Base-by-base conservation (phyloP, 177 flowering plant species). In the Telopea speciosissima region DNA sequence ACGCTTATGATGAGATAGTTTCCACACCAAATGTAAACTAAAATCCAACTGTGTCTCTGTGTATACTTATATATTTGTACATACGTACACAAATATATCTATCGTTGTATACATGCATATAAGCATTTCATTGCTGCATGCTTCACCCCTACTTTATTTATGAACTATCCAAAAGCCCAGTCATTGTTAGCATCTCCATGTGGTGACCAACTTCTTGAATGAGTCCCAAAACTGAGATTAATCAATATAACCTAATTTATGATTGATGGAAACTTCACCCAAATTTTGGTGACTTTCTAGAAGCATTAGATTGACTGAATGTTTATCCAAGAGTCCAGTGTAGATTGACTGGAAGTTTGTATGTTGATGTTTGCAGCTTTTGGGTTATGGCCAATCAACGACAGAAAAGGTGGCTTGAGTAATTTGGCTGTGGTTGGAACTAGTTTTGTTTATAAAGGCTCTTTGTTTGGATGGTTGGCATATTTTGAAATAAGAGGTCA, bases 1-100 rank as follows among this genome's bases (percentile, higher is more conserved):
- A 77, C 63, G 73, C 58, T 59, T 70, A 69, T 61, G 79, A 77
- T 26, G 71, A 77, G 62, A 73, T 77, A 77, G 69, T 8, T 33
- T 44, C 19, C 28, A 31, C 63, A 26, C 25, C 64, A 67, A 13
- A 13, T 22, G 42, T 62, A 23, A 62, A 70, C 62, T 69, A 11
- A 16, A 24, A 21, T 56, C 22, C 52, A 25, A 54, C 5, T 13
- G 36, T 31, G 25, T 59, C 24, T 31, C n/a, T 11, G 13, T 62
- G 22, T 28, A 28, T 40, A 13, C 22, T 8, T 24, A 22, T 19
- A 54, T 62, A 52, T 49, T 67, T 45, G n/a, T 11, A 19, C 23
- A 19, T 58, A n/a, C 61, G 3, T 58, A n/a, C 23, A 58, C 1
- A 58, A n/a, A 16, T n/a, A 2, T 19, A 58, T 19, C 9, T n/a